Conservation (phyloP, 257 asterid genomes). For the Solanum stenotomum region DNA sequence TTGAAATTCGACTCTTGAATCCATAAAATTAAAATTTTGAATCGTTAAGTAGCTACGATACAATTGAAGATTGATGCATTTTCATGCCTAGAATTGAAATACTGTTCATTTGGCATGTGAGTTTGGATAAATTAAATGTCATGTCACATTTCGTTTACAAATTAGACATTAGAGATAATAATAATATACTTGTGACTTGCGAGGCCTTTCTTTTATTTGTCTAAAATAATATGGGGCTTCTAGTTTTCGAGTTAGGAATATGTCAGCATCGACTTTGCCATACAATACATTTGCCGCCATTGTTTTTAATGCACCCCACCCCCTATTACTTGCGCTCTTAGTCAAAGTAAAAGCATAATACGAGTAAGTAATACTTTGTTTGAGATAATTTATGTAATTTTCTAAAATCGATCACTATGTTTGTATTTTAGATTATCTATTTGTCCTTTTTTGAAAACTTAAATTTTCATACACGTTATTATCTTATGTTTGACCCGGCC, state of each 20-base stretch:
- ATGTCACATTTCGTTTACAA: background rate
- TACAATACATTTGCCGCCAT: background rate
- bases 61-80: background rate
- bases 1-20: background rate
- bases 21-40: background rate
- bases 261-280: background rate
- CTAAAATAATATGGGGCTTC: background rate
- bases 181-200: background rate
- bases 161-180: background rate
- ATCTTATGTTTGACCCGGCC: background rate
- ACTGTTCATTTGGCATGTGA: background rate
- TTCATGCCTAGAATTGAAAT: background rate
- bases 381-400: background rate
- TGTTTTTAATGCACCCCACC: background rate
- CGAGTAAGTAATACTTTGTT: background rate
- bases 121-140: background rate
- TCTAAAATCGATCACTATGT: background rate
- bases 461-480: background rate
- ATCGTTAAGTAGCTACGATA: background rate
- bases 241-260: background rate
- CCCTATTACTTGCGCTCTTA: background rate
- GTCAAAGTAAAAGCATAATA: background rate
- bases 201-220: background rate
- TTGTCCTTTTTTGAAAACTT: background rate
- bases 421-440: background rate